Evolutionary conservation across 345 rosid species (phyloP).

Genomic region (Arabidopsis suecica): DNA sequence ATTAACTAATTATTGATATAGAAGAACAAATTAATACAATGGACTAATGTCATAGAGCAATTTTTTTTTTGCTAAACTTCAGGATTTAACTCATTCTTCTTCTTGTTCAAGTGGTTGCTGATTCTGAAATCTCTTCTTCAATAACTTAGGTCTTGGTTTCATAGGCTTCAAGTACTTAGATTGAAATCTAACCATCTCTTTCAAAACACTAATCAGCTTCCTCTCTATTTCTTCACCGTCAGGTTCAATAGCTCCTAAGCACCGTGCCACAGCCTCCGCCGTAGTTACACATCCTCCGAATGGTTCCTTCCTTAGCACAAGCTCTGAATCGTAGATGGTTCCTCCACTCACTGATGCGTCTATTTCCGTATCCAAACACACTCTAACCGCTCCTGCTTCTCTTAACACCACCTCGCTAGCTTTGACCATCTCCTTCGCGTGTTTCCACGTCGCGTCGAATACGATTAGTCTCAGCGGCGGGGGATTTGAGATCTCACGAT

Average conservation of each 20-base stretch:
- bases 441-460: slow-evolving; percentile 92
- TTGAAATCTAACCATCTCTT: slow-evolving; percentile 82
- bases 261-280: slow-evolving; percentile 87
- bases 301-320: slow-evolving; percentile 81
- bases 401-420: slow-evolving; percentile 70
- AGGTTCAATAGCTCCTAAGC: slow-evolving; percentile 63
- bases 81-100: slow-evolving; percentile 7
- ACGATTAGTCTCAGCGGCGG: slow-evolving; percentile 56
- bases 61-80: no score
- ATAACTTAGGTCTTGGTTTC: slow-evolving; percentile 65
- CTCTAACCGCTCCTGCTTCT: slow-evolving; percentile 59
- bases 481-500: slow-evolving; percentile 10
- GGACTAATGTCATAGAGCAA: no score
- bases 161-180: slow-evolving; percentile 74
- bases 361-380: slow-evolving; percentile 66
- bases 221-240: slow-evolving; percentile 66
- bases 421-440: slow-evolving; percentile 88
- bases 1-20: no score
- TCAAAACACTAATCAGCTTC: slow-evolving; percentile 61
- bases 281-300: slow-evolving; percentile 81
- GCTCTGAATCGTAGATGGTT: slow-evolving; percentile 72
- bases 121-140: slow-evolving; percentile 50
- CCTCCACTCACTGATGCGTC: slow-evolving; percentile 60
- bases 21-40: no score
- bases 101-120: slow-evolving; percentile 22